Evolutionary conservation across 495 filamentous ascomycete genomes (phyloP).

Genomic region (Margaritispora aquatica): DNA sequence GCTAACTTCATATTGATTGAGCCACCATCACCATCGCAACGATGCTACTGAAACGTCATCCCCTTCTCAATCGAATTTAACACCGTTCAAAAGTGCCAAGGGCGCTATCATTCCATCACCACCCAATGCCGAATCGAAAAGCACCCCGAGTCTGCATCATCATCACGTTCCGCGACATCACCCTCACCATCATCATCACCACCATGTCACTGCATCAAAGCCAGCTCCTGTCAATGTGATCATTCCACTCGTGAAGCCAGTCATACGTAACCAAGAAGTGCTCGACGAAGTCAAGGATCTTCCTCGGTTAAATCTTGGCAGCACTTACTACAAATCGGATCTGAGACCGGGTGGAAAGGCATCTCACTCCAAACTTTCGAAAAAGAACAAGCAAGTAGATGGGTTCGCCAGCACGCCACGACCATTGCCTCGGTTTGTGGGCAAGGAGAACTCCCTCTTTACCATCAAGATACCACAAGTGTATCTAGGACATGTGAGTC

Average conservation of each 20-base stretch:
- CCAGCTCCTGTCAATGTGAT: conserved; percentile 32
- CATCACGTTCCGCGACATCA: conserved; percentile 47
- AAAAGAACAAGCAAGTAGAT: not conserved
- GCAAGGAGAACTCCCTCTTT: conserved; percentile 83
- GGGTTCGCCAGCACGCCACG: conserved; percentile 66
- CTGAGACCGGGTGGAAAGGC: conserved; percentile 48
- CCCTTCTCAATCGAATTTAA: conserved; percentile 17
- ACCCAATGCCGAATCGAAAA: conserved; percentile 17
- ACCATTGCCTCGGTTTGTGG: conserved; percentile 72
- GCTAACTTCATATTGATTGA: conserved; percentile 23
- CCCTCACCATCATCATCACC: conserved; percentile 68
- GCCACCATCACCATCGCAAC: conserved; percentile 22
- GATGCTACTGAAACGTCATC: conserved; percentile 17
- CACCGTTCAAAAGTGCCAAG: conserved; percentile 21
- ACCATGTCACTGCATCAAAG: conserved; percentile 38
- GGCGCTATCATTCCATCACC: conserved; percentile 11
- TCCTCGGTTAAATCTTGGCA: conserved; percentile 74
- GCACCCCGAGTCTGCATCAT: conserved; percentile 14
- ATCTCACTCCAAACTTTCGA: not conserved
- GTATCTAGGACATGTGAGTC: conserved; percentile 58
- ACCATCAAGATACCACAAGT: conserved; percentile 79
- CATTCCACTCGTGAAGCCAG: conserved; percentile 55
- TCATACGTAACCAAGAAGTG: conserved; percentile 59
- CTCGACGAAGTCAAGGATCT: conserved; percentile 61
- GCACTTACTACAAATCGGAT: conserved; percentile 40